Conservation (phyloP, 2,329 filamentous ascomycete genomes). For the Aspergillus texensis region DNA sequence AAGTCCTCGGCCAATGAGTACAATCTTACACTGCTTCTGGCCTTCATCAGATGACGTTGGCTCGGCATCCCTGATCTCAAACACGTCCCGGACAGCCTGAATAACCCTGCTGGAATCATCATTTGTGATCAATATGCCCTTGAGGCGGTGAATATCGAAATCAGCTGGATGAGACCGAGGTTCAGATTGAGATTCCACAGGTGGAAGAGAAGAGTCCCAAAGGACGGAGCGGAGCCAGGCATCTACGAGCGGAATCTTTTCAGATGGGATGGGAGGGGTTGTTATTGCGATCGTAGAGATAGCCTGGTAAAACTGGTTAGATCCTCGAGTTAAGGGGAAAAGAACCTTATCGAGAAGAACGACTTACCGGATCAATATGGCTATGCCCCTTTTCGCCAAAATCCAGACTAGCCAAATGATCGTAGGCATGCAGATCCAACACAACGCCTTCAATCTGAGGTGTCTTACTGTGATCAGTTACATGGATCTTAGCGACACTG, state of each 20-base stretch:
- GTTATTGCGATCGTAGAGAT: constrained; percentile 81
- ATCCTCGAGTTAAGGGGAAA: neutral
- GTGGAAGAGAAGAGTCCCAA: constrained; percentile 65
- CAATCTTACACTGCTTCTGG: constrained; percentile 45
- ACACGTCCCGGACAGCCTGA: constrained; percentile 90
- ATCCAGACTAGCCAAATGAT: constrained; percentile 74
- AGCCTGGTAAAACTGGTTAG: constrained; percentile 54
- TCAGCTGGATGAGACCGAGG: constrained; percentile 25
- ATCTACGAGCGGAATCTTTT: constrained; percentile 69
- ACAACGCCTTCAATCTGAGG: constrained; percentile 82
- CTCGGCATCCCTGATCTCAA: constrained; percentile 77
- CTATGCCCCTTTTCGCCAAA: constrained; percentile 79
- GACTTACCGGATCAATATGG: constrained; percentile 79
- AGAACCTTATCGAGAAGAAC: neutral
- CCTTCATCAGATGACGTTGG: constrained; percentile 22
- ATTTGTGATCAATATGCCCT: constrained; percentile 73
- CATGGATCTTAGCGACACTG: constrained; percentile 78
- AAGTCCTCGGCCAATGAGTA: constrained; percentile 51
- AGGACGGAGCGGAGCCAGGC: constrained; percentile 79
- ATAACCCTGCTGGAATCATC: constrained; percentile 71
- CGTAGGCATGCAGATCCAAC: constrained; percentile 90
- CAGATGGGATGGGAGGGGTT: constrained; percentile 60
- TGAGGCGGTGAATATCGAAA: constrained; percentile 86
- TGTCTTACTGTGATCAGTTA: constrained; percentile 78
- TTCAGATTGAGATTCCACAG: constrained; percentile 2